phyloP scores from a whole-genome alignment of 129 eudicot genomes.

The Flaveria trinervia region DNA sequence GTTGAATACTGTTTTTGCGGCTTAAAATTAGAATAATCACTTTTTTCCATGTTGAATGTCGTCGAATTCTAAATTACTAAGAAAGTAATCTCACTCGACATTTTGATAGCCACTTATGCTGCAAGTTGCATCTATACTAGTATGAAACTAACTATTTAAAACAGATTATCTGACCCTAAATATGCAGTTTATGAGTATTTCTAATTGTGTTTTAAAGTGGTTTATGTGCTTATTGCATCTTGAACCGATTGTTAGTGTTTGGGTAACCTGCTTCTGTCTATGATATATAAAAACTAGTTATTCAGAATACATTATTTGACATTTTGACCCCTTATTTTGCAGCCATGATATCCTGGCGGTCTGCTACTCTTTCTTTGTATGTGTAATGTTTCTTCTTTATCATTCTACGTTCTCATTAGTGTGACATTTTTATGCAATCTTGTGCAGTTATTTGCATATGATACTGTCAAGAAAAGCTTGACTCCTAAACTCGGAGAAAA shows the following conservation, averaged over 20 bases:
- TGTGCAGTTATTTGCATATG: conserved; percentile 74
- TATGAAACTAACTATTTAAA: background rate
- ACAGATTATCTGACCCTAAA: background rate
- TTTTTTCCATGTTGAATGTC: background rate
- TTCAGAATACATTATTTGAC: background rate
- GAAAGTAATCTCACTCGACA: background rate
- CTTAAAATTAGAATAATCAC: background rate
- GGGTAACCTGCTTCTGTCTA: background rate
- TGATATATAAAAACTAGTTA: background rate
- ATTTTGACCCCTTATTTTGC: background rate
- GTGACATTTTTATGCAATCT: conserved; percentile 21
- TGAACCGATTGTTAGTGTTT: background rate
- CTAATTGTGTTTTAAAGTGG: background rate
- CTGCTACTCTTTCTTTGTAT: conserved; percentile 7
- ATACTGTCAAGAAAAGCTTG: conserved; percentile 70
- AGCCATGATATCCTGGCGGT: conserved; percentile 1
- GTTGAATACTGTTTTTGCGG: background rate
- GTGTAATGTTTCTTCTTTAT: background rate
- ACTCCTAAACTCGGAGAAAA: conserved; percentile 73
- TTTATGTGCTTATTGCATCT: background rate
- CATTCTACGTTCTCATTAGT: background rate
- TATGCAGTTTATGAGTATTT: background rate
- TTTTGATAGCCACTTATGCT: background rate
- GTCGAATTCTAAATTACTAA: background rate
- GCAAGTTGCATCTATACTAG: background rate